These are phyloP conservation scores for Suillus weaverae DNA, from an alignment of 768 basidiomycete species.

Conservation along the genomic window DNA sequence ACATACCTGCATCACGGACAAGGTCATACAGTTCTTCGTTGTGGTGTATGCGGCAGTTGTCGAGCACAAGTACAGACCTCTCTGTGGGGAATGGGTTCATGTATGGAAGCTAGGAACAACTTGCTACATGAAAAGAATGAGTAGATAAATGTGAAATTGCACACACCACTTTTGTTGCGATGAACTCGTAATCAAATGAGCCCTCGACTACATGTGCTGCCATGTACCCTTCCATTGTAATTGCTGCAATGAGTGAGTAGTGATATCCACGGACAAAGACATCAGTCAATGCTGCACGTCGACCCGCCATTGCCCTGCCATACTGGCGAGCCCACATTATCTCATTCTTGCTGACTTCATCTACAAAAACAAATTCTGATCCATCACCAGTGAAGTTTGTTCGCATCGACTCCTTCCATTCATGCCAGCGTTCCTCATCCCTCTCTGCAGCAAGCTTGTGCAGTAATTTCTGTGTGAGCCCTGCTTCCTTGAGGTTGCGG, in stretches of 20 bases:
- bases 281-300: slow-evolving; percentile 19
- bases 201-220: slow-evolving; percentile 14
- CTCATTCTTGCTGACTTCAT: slow-evolving; percentile 30
- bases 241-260: slow-evolving; percentile 36
- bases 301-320: slow-evolving; percentile 26
- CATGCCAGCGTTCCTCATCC: slow-evolving; percentile 18
- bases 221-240: slow-evolving; percentile 37
- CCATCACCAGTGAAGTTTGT: slow-evolving; percentile 15
- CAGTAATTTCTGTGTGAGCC: slow-evolving; percentile 11
- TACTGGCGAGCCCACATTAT: slow-evolving; percentile 21
- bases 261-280: slow-evolving; percentile 28
- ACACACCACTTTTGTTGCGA: not conserved
- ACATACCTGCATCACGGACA: slow-evolving; percentile 25
- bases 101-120: slow-evolving; percentile 26
- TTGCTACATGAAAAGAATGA: too few species aligned
- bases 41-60: slow-evolving; percentile 42
- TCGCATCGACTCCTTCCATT: slow-evolving; percentile 13
- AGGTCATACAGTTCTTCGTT: slow-evolving; percentile 28
- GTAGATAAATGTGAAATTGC: too few species aligned
- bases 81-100: slow-evolving; percentile 36
- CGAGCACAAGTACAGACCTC: slow-evolving; percentile 35
- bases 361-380: slow-evolving; percentile 25
- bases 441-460: slow-evolving; percentile 24
- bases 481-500: slow-evolving; percentile 9
- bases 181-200: not conserved